Percentiles rank a stretch among this genome's conserved stretches.
phyloP scores from a whole-genome alignment of 2,329 filamentous ascomycete genomes.

The Paecilomyces dactylethromorphus region DNA sequence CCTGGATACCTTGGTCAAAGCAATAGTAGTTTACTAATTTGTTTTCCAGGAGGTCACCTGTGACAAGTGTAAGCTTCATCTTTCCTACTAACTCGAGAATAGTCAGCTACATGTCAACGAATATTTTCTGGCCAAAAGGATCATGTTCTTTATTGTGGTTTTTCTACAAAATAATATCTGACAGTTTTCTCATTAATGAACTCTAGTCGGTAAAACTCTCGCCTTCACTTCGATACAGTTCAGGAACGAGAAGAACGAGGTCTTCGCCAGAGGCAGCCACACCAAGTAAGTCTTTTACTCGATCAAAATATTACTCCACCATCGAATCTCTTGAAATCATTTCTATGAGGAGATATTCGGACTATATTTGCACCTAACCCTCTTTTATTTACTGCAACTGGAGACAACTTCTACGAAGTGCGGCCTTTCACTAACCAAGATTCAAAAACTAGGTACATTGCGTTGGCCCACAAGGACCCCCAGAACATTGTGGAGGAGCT shows the following conservation, averaged over 20 bases:
- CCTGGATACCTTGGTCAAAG: not conserved
- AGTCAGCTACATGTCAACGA: not conserved
- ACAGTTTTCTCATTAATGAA: not conserved
- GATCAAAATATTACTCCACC: not conserved
- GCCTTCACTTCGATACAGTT: conserved; percentile 60
- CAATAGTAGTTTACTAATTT: conserved; percentile 11
- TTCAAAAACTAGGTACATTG: conserved; percentile 44
- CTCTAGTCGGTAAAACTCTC: conserved; percentile 56
- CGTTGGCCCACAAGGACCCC: conserved; percentile 55
- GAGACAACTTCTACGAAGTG: not conserved
- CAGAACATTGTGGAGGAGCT: conserved; percentile 56
- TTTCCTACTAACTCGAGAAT: not conserved
- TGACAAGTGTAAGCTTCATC: conserved; percentile 52
- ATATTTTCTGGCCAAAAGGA: not conserved
- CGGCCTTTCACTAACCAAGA: not conserved
- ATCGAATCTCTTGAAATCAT: not conserved
- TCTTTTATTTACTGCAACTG: no score
- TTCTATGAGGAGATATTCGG: not conserved
- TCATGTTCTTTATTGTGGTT: not conserved
- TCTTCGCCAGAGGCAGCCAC: conserved; percentile 61
- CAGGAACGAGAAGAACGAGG: conserved; percentile 50
- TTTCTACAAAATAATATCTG: not conserved
- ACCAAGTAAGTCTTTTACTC: conserved; percentile 47
- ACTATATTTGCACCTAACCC: no score
- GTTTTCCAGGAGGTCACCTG: conserved; percentile 49